Evolutionary conservation across 345 rosid genomes (phyloP), one percentile per base, ranked within the genome.

Genomic region (Stellera chamaejasme): DNA sequence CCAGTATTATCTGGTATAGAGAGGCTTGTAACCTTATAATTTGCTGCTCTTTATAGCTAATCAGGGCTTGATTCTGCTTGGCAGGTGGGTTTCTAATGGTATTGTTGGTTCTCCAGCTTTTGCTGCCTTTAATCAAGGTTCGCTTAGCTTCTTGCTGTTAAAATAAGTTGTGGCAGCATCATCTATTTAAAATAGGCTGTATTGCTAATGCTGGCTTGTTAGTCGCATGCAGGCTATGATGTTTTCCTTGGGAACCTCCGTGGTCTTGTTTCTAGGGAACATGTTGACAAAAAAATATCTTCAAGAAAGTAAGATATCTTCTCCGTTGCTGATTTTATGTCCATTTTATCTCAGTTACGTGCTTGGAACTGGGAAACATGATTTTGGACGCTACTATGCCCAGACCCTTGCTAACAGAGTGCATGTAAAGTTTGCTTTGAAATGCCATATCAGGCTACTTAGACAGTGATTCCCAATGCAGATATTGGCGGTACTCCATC

Each of bases 71-170:
- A 42, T 67, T 59, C 25, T 46, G 10, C 43, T 43, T 13, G 55
- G 54, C 83, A 93, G 97, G 52, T 92, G 97, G 99, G 94, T 93
- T 47, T 82, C 96, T 54, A 88, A 89, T 76, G 99, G 97, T 26
- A 71, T 93, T 63, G 97, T 93, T 67, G 97, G 99, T 50, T 89
- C 96, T 70, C 99, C 99, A 12, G 97, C 99, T 62, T 93, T 89
- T 72, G 99, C 97, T 54, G 99, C 97, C 27, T 93, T 80, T 77
- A 97, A 93, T 79, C 96, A 93, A 77, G 99, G 99, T 93, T 57
- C 54, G 70, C 66, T 12, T 25, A 19, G 9, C 47, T 61, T 48
- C 51, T 55, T 47, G n/a, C 44, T 44, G 45, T 32, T 56, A 64
- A 41, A 56, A 52, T 32, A n/a, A 45, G 53, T 43, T 62, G 42